Evolutionary conservation across 2,329 filamentous ascomycete species (phyloP).

Genomic region (Hymenoscyphus fructigenus): DNA sequence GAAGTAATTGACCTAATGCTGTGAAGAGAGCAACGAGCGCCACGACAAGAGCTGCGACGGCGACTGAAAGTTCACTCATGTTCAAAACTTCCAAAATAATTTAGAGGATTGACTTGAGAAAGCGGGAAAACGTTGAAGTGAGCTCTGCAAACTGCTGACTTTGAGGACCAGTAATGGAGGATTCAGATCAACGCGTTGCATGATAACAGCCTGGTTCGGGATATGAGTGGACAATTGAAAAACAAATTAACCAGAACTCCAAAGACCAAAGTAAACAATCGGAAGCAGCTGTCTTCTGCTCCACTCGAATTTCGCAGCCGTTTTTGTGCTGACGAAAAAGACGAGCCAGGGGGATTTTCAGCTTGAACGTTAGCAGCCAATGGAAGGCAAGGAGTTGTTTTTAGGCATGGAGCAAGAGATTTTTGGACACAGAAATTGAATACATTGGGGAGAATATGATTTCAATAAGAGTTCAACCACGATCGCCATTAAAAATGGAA

Average conservation of each 20-base stretch:
- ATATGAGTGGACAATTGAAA: not conserved
- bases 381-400: not conserved
- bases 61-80: slow-evolving; percentile 14
- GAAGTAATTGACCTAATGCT: slow-evolving; percentile 30
- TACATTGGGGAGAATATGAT: not conserved
- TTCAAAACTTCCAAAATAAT: not conserved
- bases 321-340: not conserved
- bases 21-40: slow-evolving; percentile 33
- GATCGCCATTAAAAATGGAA: no score
- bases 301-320: no score
- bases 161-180: not conserved
- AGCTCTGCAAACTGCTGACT: not conserved
- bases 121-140: not conserved
- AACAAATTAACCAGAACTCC: not conserved
- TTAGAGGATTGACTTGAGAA: not conserved
- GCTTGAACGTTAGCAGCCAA: not conserved
- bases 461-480: no score
- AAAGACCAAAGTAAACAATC: not conserved
- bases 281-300: no score
- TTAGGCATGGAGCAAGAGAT: not conserved
- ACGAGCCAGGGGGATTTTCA: not conserved
- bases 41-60: slow-evolving; percentile 30
- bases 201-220: not conserved
- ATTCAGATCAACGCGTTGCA: not conserved
- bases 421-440: not conserved